Percentiles rank a stretch among this genome's conserved stretches.
These are phyloP conservation scores for Penicillium sp. DNA, from an alignment of 2,329 filamentous ascomycete genomes.

Conservation along the genomic window DNA sequence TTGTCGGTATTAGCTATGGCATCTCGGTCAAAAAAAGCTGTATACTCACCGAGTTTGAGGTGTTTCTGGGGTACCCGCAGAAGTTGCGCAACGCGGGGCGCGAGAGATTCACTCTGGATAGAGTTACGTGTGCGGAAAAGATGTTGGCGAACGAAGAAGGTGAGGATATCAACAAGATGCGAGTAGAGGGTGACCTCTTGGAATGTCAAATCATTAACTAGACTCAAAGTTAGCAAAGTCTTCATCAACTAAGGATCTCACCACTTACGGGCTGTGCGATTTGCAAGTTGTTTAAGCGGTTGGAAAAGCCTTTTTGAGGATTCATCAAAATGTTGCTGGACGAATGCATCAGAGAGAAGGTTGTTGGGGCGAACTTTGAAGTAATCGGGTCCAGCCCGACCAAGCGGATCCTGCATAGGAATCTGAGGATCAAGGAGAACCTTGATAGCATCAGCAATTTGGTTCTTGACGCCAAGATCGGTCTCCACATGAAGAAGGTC, in stretches of 20 bases:
- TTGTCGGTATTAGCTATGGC: slow-evolving; percentile 33
- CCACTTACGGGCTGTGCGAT: slow-evolving; percentile 53
- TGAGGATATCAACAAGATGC: slow-evolving; percentile 88
- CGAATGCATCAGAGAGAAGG: slow-evolving; percentile 78
- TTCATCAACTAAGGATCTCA: not conserved
- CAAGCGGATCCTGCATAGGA: slow-evolving; percentile 57
- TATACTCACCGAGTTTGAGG: slow-evolving; percentile 72
- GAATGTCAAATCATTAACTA: slow-evolving; percentile 69
- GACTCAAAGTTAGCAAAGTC: slow-evolving; percentile 7
- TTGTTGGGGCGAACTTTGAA: slow-evolving; percentile 63
- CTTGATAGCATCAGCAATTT: slow-evolving; percentile 93
- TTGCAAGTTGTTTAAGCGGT: slow-evolving; percentile 77
- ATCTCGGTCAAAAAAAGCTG: not conserved
- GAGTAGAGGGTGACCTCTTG: slow-evolving; percentile 87
- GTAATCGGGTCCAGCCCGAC: slow-evolving; percentile 65
- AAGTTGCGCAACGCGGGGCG: slow-evolving; percentile 76
- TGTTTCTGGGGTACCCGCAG: slow-evolving; percentile 85
- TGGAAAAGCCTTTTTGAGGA: slow-evolving; percentile 83
- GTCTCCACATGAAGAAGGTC: slow-evolving; percentile 87
- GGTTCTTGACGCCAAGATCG: slow-evolving; percentile 90
- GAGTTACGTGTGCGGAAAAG: slow-evolving; percentile 83
- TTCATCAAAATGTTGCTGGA: slow-evolving; percentile 84
- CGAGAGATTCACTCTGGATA: slow-evolving; percentile 74
- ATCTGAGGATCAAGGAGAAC: slow-evolving; percentile 77
- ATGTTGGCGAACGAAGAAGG: slow-evolving; percentile 91